Conservation (phyloP, 768 basidiomycete genomes). For the Dendrothele bispora region DNA sequence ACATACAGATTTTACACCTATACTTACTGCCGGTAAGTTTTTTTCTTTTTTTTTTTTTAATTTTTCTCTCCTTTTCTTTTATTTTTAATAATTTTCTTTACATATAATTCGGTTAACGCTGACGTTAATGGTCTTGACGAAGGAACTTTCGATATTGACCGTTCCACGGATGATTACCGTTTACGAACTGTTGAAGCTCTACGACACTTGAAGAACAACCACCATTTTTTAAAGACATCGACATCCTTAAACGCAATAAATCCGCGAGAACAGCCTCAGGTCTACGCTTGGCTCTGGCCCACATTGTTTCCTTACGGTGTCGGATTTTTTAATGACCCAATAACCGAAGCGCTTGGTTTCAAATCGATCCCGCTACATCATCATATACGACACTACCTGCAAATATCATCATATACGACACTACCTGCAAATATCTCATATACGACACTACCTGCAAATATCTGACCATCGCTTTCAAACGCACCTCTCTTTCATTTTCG, state of each 20-base stretch:
- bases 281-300: constrained; percentile 16
- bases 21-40: neutral
- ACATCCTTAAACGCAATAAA: neutral
- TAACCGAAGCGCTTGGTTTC: neutral
- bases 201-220: neutral
- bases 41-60: neutral
- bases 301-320: constrained; percentile 5
- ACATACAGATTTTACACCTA: neutral
- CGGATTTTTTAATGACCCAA: constrained; percentile 10
- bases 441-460: neutral
- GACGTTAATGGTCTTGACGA: too few species aligned
- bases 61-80: neutral
- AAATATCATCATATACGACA: too few species aligned
- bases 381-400: too few species aligned
- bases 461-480: constrained; percentile 14
- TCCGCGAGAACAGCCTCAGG: constrained; percentile 9
- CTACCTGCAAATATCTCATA: too few species aligned
- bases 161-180: neutral
- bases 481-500: constrained; percentile 13
- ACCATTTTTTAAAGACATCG: constrained; percentile 8
- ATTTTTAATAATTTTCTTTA: too few species aligned
- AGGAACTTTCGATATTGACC: constrained; percentile 8
- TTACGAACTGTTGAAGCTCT: constrained; percentile 6
- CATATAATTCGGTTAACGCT: too few species aligned
- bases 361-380: neutral